These are phyloP conservation scores for Saccharomycopsis babjevae DNA, from an alignment of 805 yeast genomes.

Conservation along the genomic window DNA sequence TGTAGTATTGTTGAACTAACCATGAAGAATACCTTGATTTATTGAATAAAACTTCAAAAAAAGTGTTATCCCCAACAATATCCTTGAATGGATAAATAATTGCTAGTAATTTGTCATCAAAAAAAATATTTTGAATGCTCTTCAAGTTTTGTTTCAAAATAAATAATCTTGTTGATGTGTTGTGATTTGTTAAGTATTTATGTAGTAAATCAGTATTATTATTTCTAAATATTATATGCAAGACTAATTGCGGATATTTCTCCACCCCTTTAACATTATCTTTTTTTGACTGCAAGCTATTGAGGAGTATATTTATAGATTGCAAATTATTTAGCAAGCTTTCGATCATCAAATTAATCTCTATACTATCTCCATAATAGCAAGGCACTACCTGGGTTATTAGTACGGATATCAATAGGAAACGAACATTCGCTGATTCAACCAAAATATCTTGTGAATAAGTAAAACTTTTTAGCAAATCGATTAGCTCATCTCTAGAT, in stretches of 20 bases:
- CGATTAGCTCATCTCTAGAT: not conserved
- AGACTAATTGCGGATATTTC: not conserved
- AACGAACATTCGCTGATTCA: conserved; percentile 10
- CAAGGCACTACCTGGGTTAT: conserved; percentile 9
- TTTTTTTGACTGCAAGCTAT: not conserved
- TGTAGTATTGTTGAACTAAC: not conserved
- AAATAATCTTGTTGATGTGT: not conserved
- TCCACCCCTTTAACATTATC: not conserved
- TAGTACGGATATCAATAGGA: conserved; percentile 9
- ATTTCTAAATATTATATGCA: not conserved
- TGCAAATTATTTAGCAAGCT: not conserved
- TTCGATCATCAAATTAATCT: conserved; percentile 1
- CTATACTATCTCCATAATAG: not conserved
- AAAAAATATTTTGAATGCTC: conserved; percentile 6
- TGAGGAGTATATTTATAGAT: conserved; percentile 9
- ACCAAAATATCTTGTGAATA: not conserved
- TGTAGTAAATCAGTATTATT: not conserved
- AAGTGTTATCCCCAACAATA: not conserved
- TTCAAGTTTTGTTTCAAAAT: conserved; percentile 5
- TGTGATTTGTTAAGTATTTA: not conserved
- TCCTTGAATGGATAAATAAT: not conserved
- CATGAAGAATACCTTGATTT: not conserved
- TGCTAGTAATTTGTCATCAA: conserved; percentile 4
- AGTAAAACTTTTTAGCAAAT: not conserved
- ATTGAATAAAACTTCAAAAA: not conserved